Conservation (phyloP, 371 early-diverging fungal genomes). For the Saksenaea vasiformis region DNA sequence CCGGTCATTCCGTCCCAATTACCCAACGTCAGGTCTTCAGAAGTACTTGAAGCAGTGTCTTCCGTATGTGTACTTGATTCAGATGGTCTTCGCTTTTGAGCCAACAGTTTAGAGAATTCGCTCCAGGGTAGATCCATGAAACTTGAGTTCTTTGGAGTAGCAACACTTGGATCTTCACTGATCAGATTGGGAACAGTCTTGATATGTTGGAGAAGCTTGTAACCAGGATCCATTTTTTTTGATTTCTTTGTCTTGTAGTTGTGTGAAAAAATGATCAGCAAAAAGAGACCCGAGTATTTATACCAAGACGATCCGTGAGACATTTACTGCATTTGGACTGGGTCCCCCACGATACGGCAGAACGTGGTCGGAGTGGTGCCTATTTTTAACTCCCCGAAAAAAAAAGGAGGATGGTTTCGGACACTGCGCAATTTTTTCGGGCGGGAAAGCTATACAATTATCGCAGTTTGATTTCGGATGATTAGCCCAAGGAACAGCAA, state of each 20-base stretch:
- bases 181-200: conserved; percentile 40
- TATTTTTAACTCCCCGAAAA: too few relatives aligned
- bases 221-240: conserved; percentile 36
- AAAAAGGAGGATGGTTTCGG: too few relatives aligned
- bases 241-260: conserved; percentile 3
- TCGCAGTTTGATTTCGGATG: too few relatives aligned
- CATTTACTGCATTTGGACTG: not conserved
- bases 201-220: conserved; percentile 33
- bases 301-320: not conserved
- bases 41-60: not conserved
- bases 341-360: not conserved
- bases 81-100: conserved; percentile 12
- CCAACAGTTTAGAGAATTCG: conserved; percentile 31
- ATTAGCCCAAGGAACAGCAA: too few relatives aligned
- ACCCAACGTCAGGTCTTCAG: conserved; percentile 18
- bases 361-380: too few relatives aligned
- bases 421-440: too few relatives aligned
- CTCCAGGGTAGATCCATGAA: conserved; percentile 39
- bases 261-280: not conserved
- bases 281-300: not conserved
- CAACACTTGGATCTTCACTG: conserved; percentile 36
- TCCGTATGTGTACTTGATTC: conserved; percentile 2
- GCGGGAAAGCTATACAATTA: too few relatives aligned
- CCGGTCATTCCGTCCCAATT: conserved; percentile 54
- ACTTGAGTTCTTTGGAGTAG: conserved; percentile 32